Evolutionary conservation across 306 rosid genomes (phyloP).

Genomic region (Cicer chorassanicum): DNA sequence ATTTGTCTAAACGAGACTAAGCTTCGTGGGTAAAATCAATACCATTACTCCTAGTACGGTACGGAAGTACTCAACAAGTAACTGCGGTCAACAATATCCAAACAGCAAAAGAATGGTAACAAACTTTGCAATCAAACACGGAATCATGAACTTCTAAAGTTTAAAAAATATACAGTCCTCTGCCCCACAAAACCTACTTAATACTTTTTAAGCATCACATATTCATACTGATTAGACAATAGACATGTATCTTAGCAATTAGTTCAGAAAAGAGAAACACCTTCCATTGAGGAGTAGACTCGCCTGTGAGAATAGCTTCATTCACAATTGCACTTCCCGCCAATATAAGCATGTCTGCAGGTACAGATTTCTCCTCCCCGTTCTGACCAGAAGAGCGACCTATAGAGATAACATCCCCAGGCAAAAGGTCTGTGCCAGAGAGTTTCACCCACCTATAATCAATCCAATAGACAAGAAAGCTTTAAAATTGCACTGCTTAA

Average conservation of each 20-base stretch:
- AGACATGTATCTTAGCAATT: constrained; percentile 36
- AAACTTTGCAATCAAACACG: constrained; percentile 13
- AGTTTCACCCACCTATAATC: constrained; percentile 84
- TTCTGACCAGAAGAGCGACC: constrained; percentile 84
- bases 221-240: constrained; percentile 23
- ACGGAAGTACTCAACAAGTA: not conserved
- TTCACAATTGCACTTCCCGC: constrained; percentile 96
- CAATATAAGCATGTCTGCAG: constrained; percentile 98
- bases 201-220: not conserved
- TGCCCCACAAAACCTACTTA: constrained; percentile 2
- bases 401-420: constrained; percentile 95
- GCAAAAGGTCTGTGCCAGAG: constrained; percentile 91
- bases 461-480: constrained; percentile 38
- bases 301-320: constrained; percentile 99
- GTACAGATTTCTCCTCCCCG: constrained; percentile 96
- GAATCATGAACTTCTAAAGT: constrained; percentile 8
- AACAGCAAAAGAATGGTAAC: constrained; percentile 8
- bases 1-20: constrained; percentile 19
- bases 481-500: constrained; percentile 36
- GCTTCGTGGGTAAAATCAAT: not conserved
- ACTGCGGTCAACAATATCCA: constrained; percentile 21
- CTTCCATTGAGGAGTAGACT: constrained; percentile 99
- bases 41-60: not conserved
- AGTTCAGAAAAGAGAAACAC: constrained; percentile 61
- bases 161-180: not conserved